These are phyloP conservation scores for Picochlorum sp. DNA, from an alignment of 139 green algal species.

Conservation along the genomic window DNA sequence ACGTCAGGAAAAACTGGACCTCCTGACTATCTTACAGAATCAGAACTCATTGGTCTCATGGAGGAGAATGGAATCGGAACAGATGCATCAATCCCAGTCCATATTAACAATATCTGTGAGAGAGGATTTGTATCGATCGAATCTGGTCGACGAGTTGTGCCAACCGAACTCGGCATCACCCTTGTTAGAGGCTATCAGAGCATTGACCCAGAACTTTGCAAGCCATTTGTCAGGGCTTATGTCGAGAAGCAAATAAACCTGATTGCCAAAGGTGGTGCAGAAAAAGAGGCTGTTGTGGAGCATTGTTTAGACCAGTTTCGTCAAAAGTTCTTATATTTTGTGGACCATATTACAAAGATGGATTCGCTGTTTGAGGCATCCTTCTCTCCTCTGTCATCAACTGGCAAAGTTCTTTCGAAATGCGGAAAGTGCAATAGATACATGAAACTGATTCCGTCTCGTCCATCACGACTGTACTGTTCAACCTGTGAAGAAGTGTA, in stretches of 20 bases:
- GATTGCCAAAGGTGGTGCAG: slow-evolving; percentile 57
- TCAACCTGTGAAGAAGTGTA: slow-evolving; percentile 79
- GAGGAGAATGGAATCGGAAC: slow-evolving; percentile 76
- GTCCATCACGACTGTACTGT: slow-evolving; percentile 77
- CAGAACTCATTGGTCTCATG: slow-evolving; percentile 80
- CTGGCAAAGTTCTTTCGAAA: slow-evolving; percentile 66
- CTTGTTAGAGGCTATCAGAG: slow-evolving; percentile 41
- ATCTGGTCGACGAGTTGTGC: slow-evolving; percentile 55
- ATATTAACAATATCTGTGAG: slow-evolving; percentile 86
- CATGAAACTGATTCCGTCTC: slow-evolving; percentile 71
- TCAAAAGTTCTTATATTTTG: slow-evolving; percentile 73
- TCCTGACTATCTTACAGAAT: slow-evolving; percentile 73
- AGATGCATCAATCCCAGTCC: slow-evolving; percentile 60
- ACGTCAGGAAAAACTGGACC: slow-evolving; percentile 47
- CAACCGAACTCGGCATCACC: slow-evolving; percentile 78
- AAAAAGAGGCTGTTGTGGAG: slow-evolving; percentile 59
- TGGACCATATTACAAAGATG: slow-evolving; percentile 71
- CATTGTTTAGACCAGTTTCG: slow-evolving; percentile 62
- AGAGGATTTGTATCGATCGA: slow-evolving; percentile 65
- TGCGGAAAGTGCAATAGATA: slow-evolving; percentile 82
- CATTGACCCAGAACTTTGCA: slow-evolving; percentile 66
- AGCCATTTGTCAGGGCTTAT: slow-evolving; percentile 57
- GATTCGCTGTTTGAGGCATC: slow-evolving; percentile 82
- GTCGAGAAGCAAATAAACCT: slow-evolving; percentile 84
- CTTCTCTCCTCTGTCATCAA: slow-evolving; percentile 71